phyloP scores from a whole-genome alignment of 73 alveolate genomes.

The Strombidium stylifer region DNA sequence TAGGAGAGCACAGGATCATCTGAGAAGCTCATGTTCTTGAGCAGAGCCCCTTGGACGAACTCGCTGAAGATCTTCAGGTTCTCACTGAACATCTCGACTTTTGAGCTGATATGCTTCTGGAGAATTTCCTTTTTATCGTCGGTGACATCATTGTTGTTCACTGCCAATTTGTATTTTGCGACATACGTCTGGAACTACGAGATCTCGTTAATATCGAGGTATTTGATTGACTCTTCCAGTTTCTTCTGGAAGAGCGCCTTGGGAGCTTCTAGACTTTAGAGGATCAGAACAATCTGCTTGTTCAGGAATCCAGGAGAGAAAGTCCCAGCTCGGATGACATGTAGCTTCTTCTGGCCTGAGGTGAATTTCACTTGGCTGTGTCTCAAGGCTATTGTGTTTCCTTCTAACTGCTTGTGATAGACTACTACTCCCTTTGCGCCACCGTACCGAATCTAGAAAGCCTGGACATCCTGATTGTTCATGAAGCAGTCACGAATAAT shows the following conservation, averaged over 20 bases:
- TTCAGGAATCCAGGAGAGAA: slow-evolving; percentile 67
- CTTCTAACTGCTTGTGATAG: background rate
- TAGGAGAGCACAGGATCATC: too few species aligned
- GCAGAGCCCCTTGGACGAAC: too few species aligned
- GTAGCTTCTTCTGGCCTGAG: slow-evolving; percentile 37
- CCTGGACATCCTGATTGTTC: too few species aligned
- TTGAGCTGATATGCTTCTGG: too few species aligned
- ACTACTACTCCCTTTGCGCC: slow-evolving; percentile 42
- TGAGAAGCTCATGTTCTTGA: too few species aligned
- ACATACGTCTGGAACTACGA: background rate
- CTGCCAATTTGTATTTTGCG: background rate
- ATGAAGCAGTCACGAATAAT: too few species aligned
- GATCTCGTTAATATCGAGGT: background rate
- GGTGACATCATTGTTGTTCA: too few species aligned
- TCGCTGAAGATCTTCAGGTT: too few species aligned
- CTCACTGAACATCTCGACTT: too few species aligned
- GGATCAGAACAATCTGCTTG: slow-evolving; percentile 62
- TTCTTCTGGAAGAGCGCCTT: slow-evolving; percentile 30
- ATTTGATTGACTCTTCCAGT: background rate
- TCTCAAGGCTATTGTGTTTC: slow-evolving; percentile 8
- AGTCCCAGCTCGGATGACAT: slow-evolving; percentile 58
- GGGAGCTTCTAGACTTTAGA: slow-evolving; percentile 58
- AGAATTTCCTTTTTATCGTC: too few species aligned
- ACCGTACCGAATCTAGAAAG: slow-evolving; percentile 40
- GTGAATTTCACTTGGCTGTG: slow-evolving; percentile 59